phyloP scores from a whole-genome alignment of 176 grass and related monocot species.

The Puya raimondii region DNA sequence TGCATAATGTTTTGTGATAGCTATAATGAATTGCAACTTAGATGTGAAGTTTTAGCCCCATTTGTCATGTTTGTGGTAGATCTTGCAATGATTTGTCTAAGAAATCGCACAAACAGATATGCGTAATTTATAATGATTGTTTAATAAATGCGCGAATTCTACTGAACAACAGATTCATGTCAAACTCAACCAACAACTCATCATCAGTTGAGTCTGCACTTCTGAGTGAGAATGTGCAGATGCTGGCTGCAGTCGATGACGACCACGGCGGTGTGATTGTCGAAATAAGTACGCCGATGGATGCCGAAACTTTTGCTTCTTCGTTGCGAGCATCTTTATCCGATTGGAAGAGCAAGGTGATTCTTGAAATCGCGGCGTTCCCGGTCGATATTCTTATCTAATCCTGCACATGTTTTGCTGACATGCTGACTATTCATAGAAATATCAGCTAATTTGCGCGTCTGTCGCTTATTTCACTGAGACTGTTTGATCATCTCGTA shows the following conservation, averaged over 20 bases:
- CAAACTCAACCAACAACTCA: slow-evolving; percentile 16
- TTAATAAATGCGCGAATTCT: slow-evolving; percentile 6
- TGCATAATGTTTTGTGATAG: too few relatives aligned
- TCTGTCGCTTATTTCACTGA: not conserved
- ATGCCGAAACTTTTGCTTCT: slow-evolving; percentile 44
- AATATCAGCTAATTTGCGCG: not conserved
- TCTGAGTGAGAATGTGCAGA: slow-evolving; percentile 18
- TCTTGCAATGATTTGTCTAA: too few relatives aligned
- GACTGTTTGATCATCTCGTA: too few relatives aligned
- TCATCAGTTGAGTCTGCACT: slow-evolving; percentile 5
- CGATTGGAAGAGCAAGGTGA: slow-evolving; percentile 70
- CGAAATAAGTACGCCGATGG: slow-evolving; percentile 55
- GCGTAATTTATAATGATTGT: too few relatives aligned
- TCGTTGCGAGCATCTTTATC: slow-evolving; percentile 54
- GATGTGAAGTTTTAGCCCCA: too few relatives aligned
- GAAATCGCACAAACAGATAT: too few relatives aligned
- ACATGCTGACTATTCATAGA: not conserved
- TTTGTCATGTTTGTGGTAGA: too few relatives aligned
- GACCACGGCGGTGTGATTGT: slow-evolving; percentile 67
- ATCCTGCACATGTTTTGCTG: not conserved
- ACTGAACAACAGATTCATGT: slow-evolving; percentile 31
- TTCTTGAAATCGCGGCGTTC: not conserved
- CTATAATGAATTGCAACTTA: too few relatives aligned
- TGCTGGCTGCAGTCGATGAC: slow-evolving; percentile 53
- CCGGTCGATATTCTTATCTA: too few relatives aligned